Percentiles rank a stretch among this genome's conserved stretches.
phyloP scores from a whole-genome alignment of 2,329 filamentous ascomycete species.

The Aspergillus sp. region DNA sequence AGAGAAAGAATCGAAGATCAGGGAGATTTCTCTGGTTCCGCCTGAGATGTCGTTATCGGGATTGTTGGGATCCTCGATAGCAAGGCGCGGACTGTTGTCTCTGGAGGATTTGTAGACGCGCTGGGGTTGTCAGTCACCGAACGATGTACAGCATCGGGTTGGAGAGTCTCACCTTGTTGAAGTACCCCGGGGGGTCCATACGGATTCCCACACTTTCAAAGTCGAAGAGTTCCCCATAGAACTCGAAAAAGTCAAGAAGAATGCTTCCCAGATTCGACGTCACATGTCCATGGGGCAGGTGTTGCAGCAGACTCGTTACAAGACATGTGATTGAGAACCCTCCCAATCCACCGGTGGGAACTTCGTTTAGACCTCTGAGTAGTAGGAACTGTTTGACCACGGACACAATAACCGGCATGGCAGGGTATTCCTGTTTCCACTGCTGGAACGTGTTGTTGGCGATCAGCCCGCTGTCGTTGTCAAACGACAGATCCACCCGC shows the following conservation, averaged over 20 bases:
- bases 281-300: conserved; percentile 68
- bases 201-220: conserved; percentile 68
- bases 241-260: conserved; percentile 81
- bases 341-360: conserved; percentile 84
- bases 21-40: conserved; percentile 68
- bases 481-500: conserved; percentile 90
- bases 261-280: conserved; percentile 73
- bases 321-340: conserved; percentile 94
- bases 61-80: conserved; percentile 90
- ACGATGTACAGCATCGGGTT: not conserved
- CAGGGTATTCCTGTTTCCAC: conserved; percentile 78
- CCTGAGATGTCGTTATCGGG: conserved; percentile 83
- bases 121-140: conserved; percentile 12
- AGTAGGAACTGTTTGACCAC: conserved; percentile 89
- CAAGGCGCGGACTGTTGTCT: conserved; percentile 65
- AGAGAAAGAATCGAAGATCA: conserved; percentile 68
- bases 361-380: conserved; percentile 89
- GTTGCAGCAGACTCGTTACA: conserved; percentile 82
- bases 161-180: conserved; percentile 64
- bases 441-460: conserved; percentile 76
- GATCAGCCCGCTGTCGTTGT: conserved; percentile 77
- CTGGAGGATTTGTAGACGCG: conserved; percentile 52
- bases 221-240: conserved; percentile 83
- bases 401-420: conserved; percentile 81
- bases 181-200: conserved; percentile 69